Evolutionary conservation across 2,329 filamentous ascomycete species (phyloP).

Genomic region (Daldinia sp.): DNA sequence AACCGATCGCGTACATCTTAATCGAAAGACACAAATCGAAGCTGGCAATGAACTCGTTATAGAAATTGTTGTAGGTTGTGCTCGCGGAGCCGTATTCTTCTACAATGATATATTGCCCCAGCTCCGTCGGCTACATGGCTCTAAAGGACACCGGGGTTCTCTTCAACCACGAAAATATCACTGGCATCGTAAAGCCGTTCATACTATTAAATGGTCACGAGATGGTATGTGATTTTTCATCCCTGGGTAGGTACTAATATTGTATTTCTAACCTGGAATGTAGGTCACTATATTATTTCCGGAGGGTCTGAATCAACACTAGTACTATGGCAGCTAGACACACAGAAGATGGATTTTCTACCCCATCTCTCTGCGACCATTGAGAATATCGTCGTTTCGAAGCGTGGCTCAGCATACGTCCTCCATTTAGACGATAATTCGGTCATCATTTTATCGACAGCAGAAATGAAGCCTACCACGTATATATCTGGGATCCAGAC

Average conservation of each 20-base stretch:
- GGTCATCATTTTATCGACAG: slow-evolving; percentile 86
- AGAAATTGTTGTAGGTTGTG: slow-evolving; percentile 81
- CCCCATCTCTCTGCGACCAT: slow-evolving; percentile 91
- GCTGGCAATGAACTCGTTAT: slow-evolving; percentile 53
- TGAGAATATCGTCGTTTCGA: slow-evolving; percentile 83
- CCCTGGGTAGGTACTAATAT: background rate
- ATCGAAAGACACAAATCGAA: slow-evolving; percentile 44
- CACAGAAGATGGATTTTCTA: slow-evolving; percentile 80
- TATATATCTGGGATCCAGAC: slow-evolving; percentile 86
- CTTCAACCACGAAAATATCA: slow-evolving; percentile 74
- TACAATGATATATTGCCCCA: slow-evolving; percentile 77
- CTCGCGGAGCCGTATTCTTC: slow-evolving; percentile 78
- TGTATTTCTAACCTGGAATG: slow-evolving; percentile 26
- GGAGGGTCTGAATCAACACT: slow-evolving; percentile 90
- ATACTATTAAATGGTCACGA: slow-evolving; percentile 86
- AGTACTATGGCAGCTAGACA: slow-evolving; percentile 93
- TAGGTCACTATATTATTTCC: slow-evolving; percentile 92
- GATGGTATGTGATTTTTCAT: slow-evolving; percentile 70
- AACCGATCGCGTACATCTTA: slow-evolving; percentile 46
- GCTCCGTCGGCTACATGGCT: slow-evolving; percentile 56
- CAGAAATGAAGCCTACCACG: slow-evolving; percentile 83
- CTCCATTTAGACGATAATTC: slow-evolving; percentile 92
- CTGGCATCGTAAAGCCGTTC: slow-evolving; percentile 89
- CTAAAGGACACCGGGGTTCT: slow-evolving; percentile 55
- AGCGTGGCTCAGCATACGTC: slow-evolving; percentile 80